Evolutionary conservation across 2,329 filamentous ascomycete species (phyloP), one percentile per base, ranked within the genome.

Genomic region (Alternaria infectoria): DNA sequence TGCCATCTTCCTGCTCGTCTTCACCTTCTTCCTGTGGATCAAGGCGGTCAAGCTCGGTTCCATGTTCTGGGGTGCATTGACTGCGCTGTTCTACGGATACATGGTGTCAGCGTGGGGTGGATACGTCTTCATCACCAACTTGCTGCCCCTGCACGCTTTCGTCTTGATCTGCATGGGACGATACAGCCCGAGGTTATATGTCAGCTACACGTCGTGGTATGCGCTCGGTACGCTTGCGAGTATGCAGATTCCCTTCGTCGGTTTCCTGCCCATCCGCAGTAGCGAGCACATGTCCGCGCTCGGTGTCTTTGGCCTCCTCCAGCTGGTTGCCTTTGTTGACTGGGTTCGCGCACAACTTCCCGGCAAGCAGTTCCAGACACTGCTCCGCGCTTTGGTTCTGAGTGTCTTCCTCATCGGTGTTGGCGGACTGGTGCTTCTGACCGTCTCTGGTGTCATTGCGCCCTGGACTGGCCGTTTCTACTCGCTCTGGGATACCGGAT

Each of bases 91-190:
- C 84, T 99, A 99, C 82, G 96, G 96, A 77, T 99, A 99, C 89
- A 99, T 99, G 96, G 96, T 99, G 69, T 96, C 95, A 52, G 97
- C 96, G 17, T 99, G 96, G 96, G 96, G 96, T 86, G 96, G 96
- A 78, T 99, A 99, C 81, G 96, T 97, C 76, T 99, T 99, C 88
- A 99, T 99, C 78, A 99, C 96, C 65, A 97, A 97, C 80, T 84
- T 99, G 82, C 89, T 99, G 63, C 96, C 96, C 40, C 88, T 99
- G 71, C 96, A 99, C 81, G 90, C 93, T 8, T 94, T 99, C 74
- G 93, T 97, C 50, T 86, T 99, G 71, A 91, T 99, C 76, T 93
- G 91, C 83, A 99, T 99, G 95, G 96, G 96, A 55, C 87, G 96
- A 64, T 99, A 96, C 83, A 98, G 94, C 85, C 91, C 92, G 62